Conservation (phyloP, 257 asterid genomes). For the Thymus quinquecostatus region DNA sequence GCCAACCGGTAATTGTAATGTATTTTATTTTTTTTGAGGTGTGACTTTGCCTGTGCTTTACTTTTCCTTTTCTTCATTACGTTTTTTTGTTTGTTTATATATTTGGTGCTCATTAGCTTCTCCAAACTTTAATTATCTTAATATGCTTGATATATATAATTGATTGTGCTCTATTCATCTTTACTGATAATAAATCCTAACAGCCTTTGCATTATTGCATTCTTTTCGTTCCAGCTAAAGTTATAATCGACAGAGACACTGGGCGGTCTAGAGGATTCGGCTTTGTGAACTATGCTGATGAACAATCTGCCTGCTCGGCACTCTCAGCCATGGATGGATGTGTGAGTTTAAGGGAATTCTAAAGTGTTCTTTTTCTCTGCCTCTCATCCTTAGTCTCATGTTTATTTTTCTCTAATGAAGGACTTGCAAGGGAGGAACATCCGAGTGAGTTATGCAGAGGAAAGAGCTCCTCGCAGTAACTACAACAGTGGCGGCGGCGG, state of each 20-base stretch:
- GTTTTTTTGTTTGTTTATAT: not conserved
- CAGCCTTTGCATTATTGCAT: not conserved
- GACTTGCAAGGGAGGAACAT: conserved; percentile 66
- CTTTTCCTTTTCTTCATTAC: not conserved
- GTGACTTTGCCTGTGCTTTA: not conserved
- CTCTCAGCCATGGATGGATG: conserved; percentile 85
- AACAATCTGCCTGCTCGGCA: conserved; percentile 66
- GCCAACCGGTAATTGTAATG: too few species aligned
- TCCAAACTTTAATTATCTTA: not conserved
- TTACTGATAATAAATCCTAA: not conserved
- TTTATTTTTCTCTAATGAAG: conserved; percentile 29
- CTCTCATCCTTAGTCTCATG: not conserved
- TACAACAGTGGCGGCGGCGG: too few species aligned
- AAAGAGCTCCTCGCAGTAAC: too few species aligned
- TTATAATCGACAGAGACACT: conserved; percentile 72
- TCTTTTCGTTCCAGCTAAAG: conserved; percentile 52
- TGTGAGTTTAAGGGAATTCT: conserved; percentile 41
- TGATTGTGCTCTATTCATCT: not conserved
- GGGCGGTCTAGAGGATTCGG: conserved; percentile 90
- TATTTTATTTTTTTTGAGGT: not conserved
- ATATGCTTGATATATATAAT: not conserved
- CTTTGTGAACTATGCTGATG: conserved; percentile 59
- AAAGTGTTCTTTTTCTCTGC: not conserved
- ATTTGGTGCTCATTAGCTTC: not conserved
- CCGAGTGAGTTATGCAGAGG: conserved; percentile 39